Evolutionary conservation across 257 asterid genomes (phyloP).

Genomic region (Rauvolfia tetraphylla): DNA sequence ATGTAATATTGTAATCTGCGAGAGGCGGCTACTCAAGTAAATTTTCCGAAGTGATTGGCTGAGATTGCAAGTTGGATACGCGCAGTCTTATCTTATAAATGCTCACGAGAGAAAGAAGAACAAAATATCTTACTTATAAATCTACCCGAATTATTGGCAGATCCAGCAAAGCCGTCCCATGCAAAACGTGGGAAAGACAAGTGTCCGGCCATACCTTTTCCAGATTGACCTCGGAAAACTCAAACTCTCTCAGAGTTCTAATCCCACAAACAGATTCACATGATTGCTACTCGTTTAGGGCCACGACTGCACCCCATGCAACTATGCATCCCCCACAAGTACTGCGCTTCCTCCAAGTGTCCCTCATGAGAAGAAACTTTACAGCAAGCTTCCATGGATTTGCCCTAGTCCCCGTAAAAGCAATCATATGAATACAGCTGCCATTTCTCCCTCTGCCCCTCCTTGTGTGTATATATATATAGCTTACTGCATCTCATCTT

Average conservation of each 20-base stretch:
- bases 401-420: neutral
- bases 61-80: no score
- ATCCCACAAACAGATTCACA: neutral
- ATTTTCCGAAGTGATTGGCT: no score
- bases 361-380: neutral
- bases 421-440: neutral
- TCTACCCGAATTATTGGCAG: neutral
- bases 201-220: slow-evolving; percentile 1
- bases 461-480: neutral
- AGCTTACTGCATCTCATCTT: no score
- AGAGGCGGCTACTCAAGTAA: no score
- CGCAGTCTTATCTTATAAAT: no score
- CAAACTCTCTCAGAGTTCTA: neutral
- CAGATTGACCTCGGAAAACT: slow-evolving; percentile 3
- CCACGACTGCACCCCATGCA: slow-evolving; percentile 1
- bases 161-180: neutral
- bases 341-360: neutral
- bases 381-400: neutral
- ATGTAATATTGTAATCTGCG: no score
- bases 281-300: neutral
- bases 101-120: no score
- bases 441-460: neutral
- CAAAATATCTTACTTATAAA: no score
- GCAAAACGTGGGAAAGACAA: neutral
- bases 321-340: neutral